Evolutionary conservation across 2,329 filamentous ascomycete genomes (phyloP), one percentile per base, ranked within the genome.

Genomic region (Exophiala xenobiotica): DNA sequence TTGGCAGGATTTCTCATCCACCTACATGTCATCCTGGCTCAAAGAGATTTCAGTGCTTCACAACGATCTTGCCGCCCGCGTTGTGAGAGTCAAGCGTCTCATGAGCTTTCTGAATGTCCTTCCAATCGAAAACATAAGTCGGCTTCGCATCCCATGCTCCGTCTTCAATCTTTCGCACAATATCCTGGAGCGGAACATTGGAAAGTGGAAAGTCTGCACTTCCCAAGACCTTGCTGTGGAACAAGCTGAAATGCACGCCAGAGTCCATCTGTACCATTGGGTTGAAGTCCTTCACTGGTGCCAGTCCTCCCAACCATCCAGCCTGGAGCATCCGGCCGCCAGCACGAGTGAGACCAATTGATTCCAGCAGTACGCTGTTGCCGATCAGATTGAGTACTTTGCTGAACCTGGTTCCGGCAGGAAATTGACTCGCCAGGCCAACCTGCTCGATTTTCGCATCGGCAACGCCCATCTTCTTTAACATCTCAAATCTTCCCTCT

Each of bases 191-290:
- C 4, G 70, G 71, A n/a, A 74, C 64, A 16, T 60, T 62, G 0
- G 66, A 67, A 23, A 74, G 42, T 5, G 71, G 67, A 43, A 73
- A 74, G 12, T 65, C 69, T 0, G 56, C 53, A 2, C 46, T 64
- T 4, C 66, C 70, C 27, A 74, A 61, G 2, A 68, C 67, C 44
- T 67, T 68, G 51, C 71, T 74, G 4, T 68, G 65, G 57, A 74
- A 76, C 23, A 76, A 64, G 51, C 68, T 74, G 49, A 76, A 73
- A 51, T 75, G 72, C n/a, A 75, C 70, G 0, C 72, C 73, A 18
- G 66, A 64, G 12, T 67, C 65, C 72, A 76, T 76, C 60, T 75
- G 65, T 5, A 74, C 38, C 56, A 76, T 65, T 2, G 71, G 73
- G 52, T 74, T 74, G 60, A 75, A 69, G 42, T 70, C 68, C 6